Evolutionary conservation across 129 eudicot genomes (phyloP).

Genomic region (Ambrosia artemisiifolia): DNA sequence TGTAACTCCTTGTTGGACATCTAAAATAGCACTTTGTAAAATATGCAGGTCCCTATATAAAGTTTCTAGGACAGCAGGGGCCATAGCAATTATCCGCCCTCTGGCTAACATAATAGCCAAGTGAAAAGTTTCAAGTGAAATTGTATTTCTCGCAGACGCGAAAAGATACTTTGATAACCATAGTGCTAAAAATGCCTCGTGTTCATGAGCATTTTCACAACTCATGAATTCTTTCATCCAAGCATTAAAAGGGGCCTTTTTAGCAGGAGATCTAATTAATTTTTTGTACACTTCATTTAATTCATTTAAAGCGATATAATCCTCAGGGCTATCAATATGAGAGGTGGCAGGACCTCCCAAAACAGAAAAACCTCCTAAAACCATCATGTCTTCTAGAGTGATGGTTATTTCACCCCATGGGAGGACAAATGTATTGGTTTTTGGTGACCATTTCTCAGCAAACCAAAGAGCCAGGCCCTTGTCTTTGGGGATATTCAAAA

Average conservation of each 20-base stretch:
- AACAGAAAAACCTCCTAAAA: slow-evolving; percentile 39
- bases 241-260: background rate
- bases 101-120: slow-evolving; percentile 42
- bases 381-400: slow-evolving; percentile 45
- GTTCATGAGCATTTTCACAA: slow-evolving; percentile 30
- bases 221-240: slow-evolving; percentile 45
- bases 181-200: slow-evolving; percentile 44
- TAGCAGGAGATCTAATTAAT: background rate
- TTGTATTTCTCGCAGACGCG: background rate
- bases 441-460: slow-evolving; percentile 34
- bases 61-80: slow-evolving; percentile 54
- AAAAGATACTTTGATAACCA: slow-evolving; percentile 55
- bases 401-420: slow-evolving; percentile 54
- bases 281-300: slow-evolving; percentile 3
- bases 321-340: background rate
- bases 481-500: slow-evolving; percentile 20
- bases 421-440: slow-evolving; percentile 42
- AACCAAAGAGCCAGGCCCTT: slow-evolving; percentile 21
- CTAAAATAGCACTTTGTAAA: slow-evolving; percentile 17
- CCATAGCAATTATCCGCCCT: slow-evolving; percentile 46
- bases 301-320: background rate
- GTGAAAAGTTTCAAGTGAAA: slow-evolving; percentile 16
- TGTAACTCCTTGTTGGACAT: background rate
- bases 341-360: slow-evolving; percentile 20
- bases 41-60: slow-evolving; percentile 43